Conservation (phyloP, 371 early-diverging fungal genomes). For the Funneliformis caledonium region DNA sequence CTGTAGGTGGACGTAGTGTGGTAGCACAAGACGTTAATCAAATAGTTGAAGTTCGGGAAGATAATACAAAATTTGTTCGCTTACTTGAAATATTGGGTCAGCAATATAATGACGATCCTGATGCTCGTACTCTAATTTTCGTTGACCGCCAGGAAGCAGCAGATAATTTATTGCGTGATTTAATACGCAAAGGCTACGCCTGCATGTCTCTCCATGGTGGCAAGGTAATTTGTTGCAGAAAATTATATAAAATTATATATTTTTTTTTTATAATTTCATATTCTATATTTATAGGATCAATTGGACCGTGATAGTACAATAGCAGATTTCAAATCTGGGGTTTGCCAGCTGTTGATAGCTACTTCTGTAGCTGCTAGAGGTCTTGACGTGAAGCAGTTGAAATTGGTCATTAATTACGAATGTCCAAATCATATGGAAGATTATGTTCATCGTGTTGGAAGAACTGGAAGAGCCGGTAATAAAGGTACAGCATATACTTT, state of each 20-base stretch:
- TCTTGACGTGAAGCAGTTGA: constrained; percentile 96
- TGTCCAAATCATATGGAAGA: constrained; percentile 99
- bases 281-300: constrained; percentile 69
- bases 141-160: constrained; percentile 96
- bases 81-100: constrained; percentile 88
- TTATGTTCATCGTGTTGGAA: constrained; percentile 98
- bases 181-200: constrained; percentile 88
- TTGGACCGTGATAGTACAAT: constrained; percentile 94
- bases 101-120: constrained; percentile 66
- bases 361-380: constrained; percentile 99
- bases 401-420: constrained; percentile 97
- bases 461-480: constrained; percentile 98
- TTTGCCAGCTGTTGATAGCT: constrained; percentile 90
- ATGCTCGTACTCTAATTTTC: constrained; percentile 84
- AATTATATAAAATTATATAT: not conserved
- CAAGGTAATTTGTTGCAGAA: constrained; percentile 59
- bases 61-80: constrained; percentile 83
- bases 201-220: constrained; percentile 96
- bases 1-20: constrained; percentile 91
- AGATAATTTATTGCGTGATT: constrained; percentile 83
- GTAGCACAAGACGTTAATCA: constrained; percentile 90
- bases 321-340: constrained; percentile 90
- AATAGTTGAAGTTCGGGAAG: constrained; percentile 88
- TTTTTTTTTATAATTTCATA: not conserved
- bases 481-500: constrained; percentile 97